Base-by-base conservation (phyloP, 352 stramenopile genomes). In the Globisporangium nagaii region DNA sequence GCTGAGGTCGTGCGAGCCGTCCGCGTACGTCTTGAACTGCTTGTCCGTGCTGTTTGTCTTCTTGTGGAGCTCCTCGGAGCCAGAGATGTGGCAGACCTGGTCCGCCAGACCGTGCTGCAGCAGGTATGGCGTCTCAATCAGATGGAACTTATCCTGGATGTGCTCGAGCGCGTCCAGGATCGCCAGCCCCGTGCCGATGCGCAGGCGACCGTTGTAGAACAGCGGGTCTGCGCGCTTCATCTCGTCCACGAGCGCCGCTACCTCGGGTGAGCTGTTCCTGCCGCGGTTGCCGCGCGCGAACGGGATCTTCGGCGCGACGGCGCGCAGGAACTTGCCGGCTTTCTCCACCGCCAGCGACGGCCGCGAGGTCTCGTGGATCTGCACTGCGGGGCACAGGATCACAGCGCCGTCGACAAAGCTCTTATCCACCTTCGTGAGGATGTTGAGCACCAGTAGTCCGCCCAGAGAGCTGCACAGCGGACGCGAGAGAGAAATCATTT, bases 71-170 rank as follows among this genome's bases (percentile, higher is more conserved):
- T 62, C 69, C 13, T 82, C 68, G 2, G 82, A 90, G 24, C 82
- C 82, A 2, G 67, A 84, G 49, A 90, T 72, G 44, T 77, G 77
- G 58, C 82, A 93, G 19, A 82, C 78, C 42, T 65, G 69, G 64
- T 93, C 82, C n/a, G 57, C 70, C 19, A 65, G 72, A 24, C 82
- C 82, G 42, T 93, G 82, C 49, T 90, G 77, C 31, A 93, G 77
- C 56, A 89, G 55, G 56, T 89, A 90, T n/a, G 82, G 75, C 55
- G 70, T 76, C 44, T 86, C 74, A 42, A 90, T 86, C 20, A 68
- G 52, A 22, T 81, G 62, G 24, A 83, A 55, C 55, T 85, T 75
- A 58, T 74, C 65, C 20, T 84, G 75, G 28, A 93, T 68, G 40
- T 51, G 66, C 40, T 60, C 57, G 43, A 89, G 75, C 5, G 75